A percentile compares a stretch with the other conserved stretches of the same genome.
Evolutionary conservation across 2,329 filamentous ascomycete species (phyloP).

Genomic region (Botrytis fabae): DNA sequence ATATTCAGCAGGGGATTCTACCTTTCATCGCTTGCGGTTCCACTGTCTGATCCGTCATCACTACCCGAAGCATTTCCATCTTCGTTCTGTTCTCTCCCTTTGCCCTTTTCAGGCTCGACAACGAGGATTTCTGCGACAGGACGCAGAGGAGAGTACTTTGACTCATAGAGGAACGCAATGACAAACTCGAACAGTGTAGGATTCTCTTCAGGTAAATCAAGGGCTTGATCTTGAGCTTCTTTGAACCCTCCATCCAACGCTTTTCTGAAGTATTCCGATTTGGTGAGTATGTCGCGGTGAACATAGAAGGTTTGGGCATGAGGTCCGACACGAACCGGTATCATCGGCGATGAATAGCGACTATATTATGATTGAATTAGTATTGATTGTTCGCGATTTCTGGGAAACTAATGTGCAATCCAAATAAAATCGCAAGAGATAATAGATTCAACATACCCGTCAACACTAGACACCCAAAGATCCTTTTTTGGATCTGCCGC

Average conservation of each 20-base stretch:
- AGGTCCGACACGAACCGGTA: conserved; percentile 50
- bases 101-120: conserved; percentile 42
- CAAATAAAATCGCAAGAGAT: background rate
- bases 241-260: conserved; percentile 51
- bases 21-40: conserved; percentile 44
- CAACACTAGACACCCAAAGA: conserved; percentile 51
- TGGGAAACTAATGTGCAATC: background rate
- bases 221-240: conserved; percentile 48
- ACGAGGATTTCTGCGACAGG: conserved; percentile 42
- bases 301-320: conserved; percentile 50
- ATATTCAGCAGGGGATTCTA: conserved; percentile 19
- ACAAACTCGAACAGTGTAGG: conserved; percentile 54
- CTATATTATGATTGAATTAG: conserved; percentile 33
- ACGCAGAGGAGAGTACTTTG: conserved; percentile 48
- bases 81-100: conserved; percentile 46
- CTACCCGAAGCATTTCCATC: conserved; percentile 33
- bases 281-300: conserved; percentile 49
- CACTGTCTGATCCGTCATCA: conserved; percentile 41
- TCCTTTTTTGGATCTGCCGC: conserved; percentile 47
- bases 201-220: conserved; percentile 53
- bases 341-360: conserved; percentile 49
- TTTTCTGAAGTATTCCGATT: conserved; percentile 51
- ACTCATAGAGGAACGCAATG: conserved; percentile 53
- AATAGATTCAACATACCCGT: conserved; percentile 45
- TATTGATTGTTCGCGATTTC: background rate